Evolutionary conservation across 23 red algal species (phyloP).

Genomic region (Gracilaria gracilis): DNA sequence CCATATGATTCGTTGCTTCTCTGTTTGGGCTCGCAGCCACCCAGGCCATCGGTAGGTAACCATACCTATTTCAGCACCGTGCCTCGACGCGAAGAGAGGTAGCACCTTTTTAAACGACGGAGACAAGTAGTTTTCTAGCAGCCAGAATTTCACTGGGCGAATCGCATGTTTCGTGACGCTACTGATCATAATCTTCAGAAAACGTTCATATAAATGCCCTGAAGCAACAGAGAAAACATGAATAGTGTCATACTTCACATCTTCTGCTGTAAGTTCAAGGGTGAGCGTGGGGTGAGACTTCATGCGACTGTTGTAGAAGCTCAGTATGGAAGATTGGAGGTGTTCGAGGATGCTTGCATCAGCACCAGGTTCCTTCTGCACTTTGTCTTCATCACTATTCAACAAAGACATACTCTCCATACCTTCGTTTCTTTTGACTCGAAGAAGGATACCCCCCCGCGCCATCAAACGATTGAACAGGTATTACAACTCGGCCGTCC

Average conservation of each 20-base stretch:
- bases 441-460: conserved; percentile 71
- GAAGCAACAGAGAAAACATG: conserved; percentile 97
- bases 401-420: conserved; percentile 50
- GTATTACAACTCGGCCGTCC: conserved; percentile 55
- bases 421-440: conserved; percentile 58
- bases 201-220: conserved; percentile 97
- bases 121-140: conserved; percentile 95
- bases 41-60: conserved; percentile 95
- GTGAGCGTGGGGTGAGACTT: background rate
- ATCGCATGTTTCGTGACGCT: conserved; percentile 78
- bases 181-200: conserved; percentile 98
- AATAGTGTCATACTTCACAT: conserved; percentile 37
- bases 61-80: conserved; percentile 88
- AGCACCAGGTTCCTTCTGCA: background rate
- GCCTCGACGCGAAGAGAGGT: conserved; percentile 70
- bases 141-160: conserved; percentile 93
- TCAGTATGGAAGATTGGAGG: background rate
- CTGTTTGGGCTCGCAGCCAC: conserved; percentile 94
- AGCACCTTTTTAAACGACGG: conserved; percentile 91
- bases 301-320: background rate
- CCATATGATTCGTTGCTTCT: conserved; percentile 97
- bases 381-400: background rate
- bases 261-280: background rate
- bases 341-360: background rate
- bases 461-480: conserved; percentile 68